Conservation (phyloP, 768 basidiomycete species). For the Mycena albidolilacea region DNA sequence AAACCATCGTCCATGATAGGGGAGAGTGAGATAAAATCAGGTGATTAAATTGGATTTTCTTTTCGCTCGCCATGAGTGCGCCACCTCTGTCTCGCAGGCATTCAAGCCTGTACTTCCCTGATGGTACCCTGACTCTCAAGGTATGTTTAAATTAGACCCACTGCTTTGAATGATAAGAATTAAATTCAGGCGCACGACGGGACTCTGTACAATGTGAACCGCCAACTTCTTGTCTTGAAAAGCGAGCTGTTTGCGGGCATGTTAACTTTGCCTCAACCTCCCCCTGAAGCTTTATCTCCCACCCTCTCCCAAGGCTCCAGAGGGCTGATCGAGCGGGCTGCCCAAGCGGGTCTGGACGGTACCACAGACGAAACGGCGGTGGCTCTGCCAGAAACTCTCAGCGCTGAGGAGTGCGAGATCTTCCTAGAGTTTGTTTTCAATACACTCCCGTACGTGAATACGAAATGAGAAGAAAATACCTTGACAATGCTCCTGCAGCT, state of each 20-base stretch:
- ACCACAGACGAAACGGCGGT: background rate
- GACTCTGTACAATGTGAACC: conserved; percentile 1
- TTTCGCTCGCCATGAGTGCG: too few relatives aligned
- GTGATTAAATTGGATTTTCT: background rate
- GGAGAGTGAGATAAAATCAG: background rate
- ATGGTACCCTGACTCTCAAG: conserved; percentile 12
- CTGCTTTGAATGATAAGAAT: background rate
- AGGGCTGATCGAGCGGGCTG: background rate
- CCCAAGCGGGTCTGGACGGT: background rate
- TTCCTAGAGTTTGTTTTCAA: conserved; percentile 26
- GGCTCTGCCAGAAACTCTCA: background rate
- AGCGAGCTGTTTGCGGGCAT: background rate
- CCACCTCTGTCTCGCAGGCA: background rate
- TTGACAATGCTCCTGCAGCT: background rate
- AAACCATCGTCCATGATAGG: background rate
- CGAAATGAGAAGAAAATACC: background rate
- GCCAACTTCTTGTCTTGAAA: background rate
- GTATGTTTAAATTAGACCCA: background rate
- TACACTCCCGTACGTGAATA: background rate
- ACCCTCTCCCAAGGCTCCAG: background rate
- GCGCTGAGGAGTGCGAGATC: background rate
- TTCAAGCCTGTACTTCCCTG: background rate
- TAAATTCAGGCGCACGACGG: background rate
- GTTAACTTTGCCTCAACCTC: background rate
- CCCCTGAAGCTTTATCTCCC: background rate